Evolutionary conservation across 257 asterid species (phyloP), one percentile per base, ranked within the genome.

Genomic region (Handroanthus guayacan): DNA sequence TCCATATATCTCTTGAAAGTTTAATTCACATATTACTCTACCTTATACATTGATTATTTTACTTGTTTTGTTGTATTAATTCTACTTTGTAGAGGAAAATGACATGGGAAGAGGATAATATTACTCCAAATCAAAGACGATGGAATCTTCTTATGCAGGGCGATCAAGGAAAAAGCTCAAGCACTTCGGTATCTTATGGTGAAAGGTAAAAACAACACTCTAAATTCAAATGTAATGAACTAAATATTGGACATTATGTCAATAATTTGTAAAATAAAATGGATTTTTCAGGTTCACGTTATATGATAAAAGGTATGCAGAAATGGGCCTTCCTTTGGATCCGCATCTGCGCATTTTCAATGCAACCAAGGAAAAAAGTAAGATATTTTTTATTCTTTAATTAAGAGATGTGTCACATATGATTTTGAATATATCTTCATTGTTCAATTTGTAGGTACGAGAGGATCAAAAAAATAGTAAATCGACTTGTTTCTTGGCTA

Each of bases 301-400:
- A 75, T 77, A 81, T 52, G 85, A 81, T 9, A 55, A 5, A 47
- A 77, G 85, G 62, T 77, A 81, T 16, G 80, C 72, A 52, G 85
- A 77, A 5, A 16, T 72, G 1, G 82, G 79, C 0, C 70, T 81
- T 45, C 80, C 77, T n/a, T 62, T 81, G 12, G 85, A 81, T 56
- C 85, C 82, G 37, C 85, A 81, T 52, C 20, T 81, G 6, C 85
- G 82, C 51, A 72, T 81, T 34, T 81, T 81, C 11, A 43, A 43
- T 61, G 80, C 77, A 18, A 11, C 20, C 11, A 71, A 56, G 8
- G 73, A 31, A 41, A 67, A 61, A 2, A 76, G 85, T 80, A 55
- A 75, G 2, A 20, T 13, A 17, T 36, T 17, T 16, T 41, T 3
- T 12, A 9, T 25, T 0, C 1, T 25, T 25, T 25, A 25, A 25